Percentiles rank a stretch among this genome's conserved stretches.
phyloP scores from a whole-genome alignment of 1,284 basidiomycete genomes.

The Schizophyllum commune region DNA sequence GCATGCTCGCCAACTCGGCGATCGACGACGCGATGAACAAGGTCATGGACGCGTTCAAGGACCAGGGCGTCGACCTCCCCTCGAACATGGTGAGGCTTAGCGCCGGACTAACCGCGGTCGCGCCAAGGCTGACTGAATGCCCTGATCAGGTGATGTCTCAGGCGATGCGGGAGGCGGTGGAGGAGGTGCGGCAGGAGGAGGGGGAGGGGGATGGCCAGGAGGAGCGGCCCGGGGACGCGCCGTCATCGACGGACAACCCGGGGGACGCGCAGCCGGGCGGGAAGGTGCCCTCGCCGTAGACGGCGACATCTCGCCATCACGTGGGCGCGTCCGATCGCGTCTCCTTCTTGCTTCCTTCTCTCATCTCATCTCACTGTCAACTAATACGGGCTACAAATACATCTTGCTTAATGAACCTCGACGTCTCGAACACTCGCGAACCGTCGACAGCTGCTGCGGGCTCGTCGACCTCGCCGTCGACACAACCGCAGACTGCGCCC shows the following conservation, averaged over 20 bases:
- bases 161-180: not conserved
- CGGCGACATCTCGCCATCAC: not conserved
- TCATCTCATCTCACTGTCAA: not conserved
- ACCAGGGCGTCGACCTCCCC: not conserved
- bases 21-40: not conserved
- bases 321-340: not conserved
- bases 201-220: not conserved
- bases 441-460: not conserved
- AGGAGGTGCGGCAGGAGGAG: not conserved
- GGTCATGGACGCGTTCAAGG: not conserved
- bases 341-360: not conserved
- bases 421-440: not conserved
- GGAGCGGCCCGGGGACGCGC: not conserved
- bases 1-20: not conserved
- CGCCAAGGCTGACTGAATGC: not conserved
- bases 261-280: not conserved
- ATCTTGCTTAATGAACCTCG: not conserved
- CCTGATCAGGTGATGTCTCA: not conserved
- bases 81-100: not conserved
- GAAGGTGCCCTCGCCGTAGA: not conserved
- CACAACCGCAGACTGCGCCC: constrained; percentile 14
- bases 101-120: not conserved
- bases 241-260: not conserved
- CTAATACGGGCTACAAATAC: not conserved
- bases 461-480: constrained; percentile 2